Conservation (phyloP, 805 yeast genomes). For the Suhomyces pyralidae region DNA sequence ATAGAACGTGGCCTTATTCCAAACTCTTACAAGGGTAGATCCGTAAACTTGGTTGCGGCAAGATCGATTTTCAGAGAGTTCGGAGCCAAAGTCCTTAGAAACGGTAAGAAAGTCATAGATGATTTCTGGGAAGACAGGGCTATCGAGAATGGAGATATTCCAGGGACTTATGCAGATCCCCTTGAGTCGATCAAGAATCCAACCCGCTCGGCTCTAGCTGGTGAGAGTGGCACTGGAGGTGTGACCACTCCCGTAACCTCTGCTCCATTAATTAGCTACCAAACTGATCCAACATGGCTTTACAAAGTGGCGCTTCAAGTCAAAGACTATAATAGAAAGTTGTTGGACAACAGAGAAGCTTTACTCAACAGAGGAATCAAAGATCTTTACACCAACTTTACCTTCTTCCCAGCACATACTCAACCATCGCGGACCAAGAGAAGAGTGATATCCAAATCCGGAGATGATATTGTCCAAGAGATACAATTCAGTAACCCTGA, state of each 20-base stretch:
- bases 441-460: conserved; percentile 19
- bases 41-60: conserved; percentile 88
- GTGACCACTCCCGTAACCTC: conserved; percentile 36
- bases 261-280: conserved; percentile 40
- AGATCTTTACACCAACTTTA: conserved; percentile 83
- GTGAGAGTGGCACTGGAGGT: conserved; percentile 11
- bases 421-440: conserved; percentile 59
- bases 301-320: conserved; percentile 80
- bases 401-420: conserved; percentile 67
- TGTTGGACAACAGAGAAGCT: conserved; percentile 56
- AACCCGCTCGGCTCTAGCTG: conserved; percentile 2
- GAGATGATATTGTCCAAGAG: conserved; percentile 42
- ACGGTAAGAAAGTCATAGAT: conserved; percentile 78
- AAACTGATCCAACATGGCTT: conserved; percentile 75
- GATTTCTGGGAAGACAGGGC: conserved; percentile 79
- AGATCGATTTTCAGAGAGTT: conserved; percentile 86
- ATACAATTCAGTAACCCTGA: conserved; percentile 43
- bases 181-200: conserved; percentile 39
- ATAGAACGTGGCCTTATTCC: conserved; percentile 82
- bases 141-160: conserved; percentile 57
- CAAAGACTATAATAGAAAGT: conserved; percentile 62
- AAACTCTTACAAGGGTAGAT: conserved; percentile 84
- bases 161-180: conserved; percentile 72
- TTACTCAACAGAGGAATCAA: conserved; percentile 57
- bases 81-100: conserved; percentile 78